Conservation (phyloP, 2,329 filamentous ascomycete genomes). For the Diplodia scrobiculata region DNA sequence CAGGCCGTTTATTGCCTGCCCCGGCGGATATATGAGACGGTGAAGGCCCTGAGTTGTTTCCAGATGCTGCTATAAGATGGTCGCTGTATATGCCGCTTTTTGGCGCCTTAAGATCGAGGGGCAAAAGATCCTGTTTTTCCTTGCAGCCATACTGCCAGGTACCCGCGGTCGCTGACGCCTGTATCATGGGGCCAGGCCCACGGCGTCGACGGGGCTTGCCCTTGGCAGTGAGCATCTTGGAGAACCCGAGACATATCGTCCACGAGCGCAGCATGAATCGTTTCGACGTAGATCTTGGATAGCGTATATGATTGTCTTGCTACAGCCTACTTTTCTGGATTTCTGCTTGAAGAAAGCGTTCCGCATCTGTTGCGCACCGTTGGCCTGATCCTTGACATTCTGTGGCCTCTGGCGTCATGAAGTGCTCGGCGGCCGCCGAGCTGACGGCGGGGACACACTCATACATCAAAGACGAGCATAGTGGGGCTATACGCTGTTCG, state of each 20-base stretch:
- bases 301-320: slow-evolving; percentile 9
- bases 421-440: not conserved
- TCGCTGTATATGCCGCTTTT: not conserved
- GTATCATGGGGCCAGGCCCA: not conserved
- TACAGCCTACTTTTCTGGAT: slow-evolving; percentile 1
- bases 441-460: not conserved
- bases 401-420: not conserved
- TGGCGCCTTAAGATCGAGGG: slow-evolving; percentile 9
- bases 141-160: not conserved
- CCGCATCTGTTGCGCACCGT: not conserved
- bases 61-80: slow-evolving; percentile 6
- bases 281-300: slow-evolving; percentile 18
- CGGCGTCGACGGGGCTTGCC: no score
- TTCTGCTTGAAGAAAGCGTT: not conserved
- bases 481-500: not conserved
- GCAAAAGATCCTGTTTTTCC: not conserved
- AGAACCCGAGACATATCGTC: slow-evolving; percentile 6
- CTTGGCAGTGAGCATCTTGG: not conserved
- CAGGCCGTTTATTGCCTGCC: not conserved
- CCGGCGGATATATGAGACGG: slow-evolving; percentile 23
- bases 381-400: slow-evolving; percentile 2
- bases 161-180: not conserved
- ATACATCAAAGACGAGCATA: not conserved
- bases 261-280: slow-evolving; percentile 1
- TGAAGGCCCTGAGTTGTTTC: not conserved